Percentiles rank a stretch among this genome's conserved stretches.
Conservation (phyloP, 495 filamentous ascomycete species). For the Penicillium waksmanii region DNA sequence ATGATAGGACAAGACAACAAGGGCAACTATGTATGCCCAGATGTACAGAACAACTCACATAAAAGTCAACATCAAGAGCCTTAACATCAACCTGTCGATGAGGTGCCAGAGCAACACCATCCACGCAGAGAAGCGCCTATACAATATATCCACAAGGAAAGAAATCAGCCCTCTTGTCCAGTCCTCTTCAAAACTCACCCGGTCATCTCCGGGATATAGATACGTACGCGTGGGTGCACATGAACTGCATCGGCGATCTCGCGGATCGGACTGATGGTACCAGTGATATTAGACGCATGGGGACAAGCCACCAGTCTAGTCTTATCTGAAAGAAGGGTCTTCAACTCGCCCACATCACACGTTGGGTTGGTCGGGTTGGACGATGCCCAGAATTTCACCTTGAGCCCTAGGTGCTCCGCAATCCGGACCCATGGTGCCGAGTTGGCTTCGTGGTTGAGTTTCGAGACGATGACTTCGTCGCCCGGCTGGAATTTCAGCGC, state of each 20-base stretch:
- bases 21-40: no score
- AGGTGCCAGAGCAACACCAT: constrained; percentile 73
- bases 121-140: constrained; percentile 51
- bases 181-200: no score
- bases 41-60: constrained; percentile 43
- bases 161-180: no score
- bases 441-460: constrained; percentile 74
- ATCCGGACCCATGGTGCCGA: constrained; percentile 68
- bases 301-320: constrained; percentile 71
- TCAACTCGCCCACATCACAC: constrained; percentile 56
- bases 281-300: constrained; percentile 70
- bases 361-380: constrained; percentile 51
- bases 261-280: constrained; percentile 65
- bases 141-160: constrained; percentile 23
- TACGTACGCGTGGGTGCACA: constrained; percentile 40
- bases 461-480: constrained; percentile 67
- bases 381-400: constrained; percentile 67
- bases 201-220: background rate
- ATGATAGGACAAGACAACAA: background rate
- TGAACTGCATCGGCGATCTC: constrained; percentile 53
- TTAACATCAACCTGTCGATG: constrained; percentile 69
- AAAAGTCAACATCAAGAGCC: constrained; percentile 70
- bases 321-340: constrained; percentile 55
- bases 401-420: constrained; percentile 57
- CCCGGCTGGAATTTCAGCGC: constrained; percentile 60